Evolutionary conservation across 805 yeast genomes (phyloP), one percentile per base, ranked within the genome.

Genomic region (Yamadazyma philogaea): DNA sequence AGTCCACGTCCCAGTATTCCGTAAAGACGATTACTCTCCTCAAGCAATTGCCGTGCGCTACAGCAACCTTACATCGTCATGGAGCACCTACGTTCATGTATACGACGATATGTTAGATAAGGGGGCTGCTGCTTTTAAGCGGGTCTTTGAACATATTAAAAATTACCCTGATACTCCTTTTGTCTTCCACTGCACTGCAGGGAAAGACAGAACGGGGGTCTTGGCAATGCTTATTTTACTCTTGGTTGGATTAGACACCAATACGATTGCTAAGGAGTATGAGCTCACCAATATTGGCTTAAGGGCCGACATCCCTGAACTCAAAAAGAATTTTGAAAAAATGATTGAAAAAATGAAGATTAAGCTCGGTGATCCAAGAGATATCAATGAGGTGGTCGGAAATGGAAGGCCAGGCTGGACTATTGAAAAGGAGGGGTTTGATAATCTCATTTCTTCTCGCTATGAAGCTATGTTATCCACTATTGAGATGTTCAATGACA

Each of bases 121-220:
- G 17, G 89, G 87, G 0, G 57, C 61, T 1, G 57, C 53, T 3
- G 66, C 78, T 4, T 82, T 75, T 55, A 68, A 64, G 35, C 56
- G 57, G 7, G 72, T 87, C 24, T 77, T 86, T 52, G 59, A 64
- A 36, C 77, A 69, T 53, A 64, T 87, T 36, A 66, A 81, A 35
- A 87, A 83, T 44, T 66, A 63, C 16, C 74, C 77, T 2, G 46
- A 53, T 15, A 32, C 35, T 2, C 68, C 72, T 6, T 63, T 87
- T 44, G 61, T 83, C 7, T 78, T 81, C 59, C 91, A 86, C 56
- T 87, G 95, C 62, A 78, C 90, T 3, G 91, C 91, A 1, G 96
- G 96, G 2, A 87, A 87, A 59, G 96, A 87, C 57, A 74, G 95
- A 34, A 87, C 96, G 0, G 96, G 95, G 0, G 70, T 86, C 11